Evolutionary conservation across 2,329 filamentous ascomycete species (phyloP).

Genomic region (Dothideomycetes sp.): DNA sequence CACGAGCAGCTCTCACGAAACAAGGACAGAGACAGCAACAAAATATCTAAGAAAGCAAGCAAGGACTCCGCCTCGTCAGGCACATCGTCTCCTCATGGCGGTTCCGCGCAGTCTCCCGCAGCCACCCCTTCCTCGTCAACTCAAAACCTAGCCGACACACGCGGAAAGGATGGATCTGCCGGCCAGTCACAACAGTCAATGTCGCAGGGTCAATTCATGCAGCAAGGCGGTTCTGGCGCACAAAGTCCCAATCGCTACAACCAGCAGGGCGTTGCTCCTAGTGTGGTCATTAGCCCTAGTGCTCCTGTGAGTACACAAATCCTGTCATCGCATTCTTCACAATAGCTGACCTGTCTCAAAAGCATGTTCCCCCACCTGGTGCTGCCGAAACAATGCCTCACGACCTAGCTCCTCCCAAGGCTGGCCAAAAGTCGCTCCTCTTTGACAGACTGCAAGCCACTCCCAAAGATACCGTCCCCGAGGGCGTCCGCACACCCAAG

Average conservation of each 20-base stretch:
- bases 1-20: conserved; percentile 82
- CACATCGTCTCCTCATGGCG: conserved; percentile 64
- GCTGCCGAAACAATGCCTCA: conserved; percentile 96
- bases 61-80: conserved; percentile 42
- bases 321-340: conserved; percentile 17
- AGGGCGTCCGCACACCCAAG: conserved; percentile 89
- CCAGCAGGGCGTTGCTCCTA: conserved; percentile 43
- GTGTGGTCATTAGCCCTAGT: conserved; percentile 90
- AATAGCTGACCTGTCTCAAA: conserved; percentile 5
- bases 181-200: conserved; percentile 19
- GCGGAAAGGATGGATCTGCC: conserved; percentile 28
- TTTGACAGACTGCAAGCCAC: conserved; percentile 86
- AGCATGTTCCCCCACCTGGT: conserved; percentile 89
- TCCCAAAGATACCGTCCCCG: conserved; percentile 82
- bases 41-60: conserved; percentile 60
- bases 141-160: conserved; percentile 73
- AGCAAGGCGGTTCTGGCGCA: conserved; percentile 11
- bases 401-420: conserved; percentile 88
- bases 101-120: conserved; percentile 47
- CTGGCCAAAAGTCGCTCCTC: conserved; percentile 77
- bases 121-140: conserved; percentile 81
- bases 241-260: conserved; percentile 11
- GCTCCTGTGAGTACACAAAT: conserved; percentile 64
- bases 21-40: conserved; percentile 67
- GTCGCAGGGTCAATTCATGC: conserved; percentile 26